Percentiles rank a stretch among this genome's conserved stretches.
phyloP scores from a whole-genome alignment of 768 basidiomycete genomes.

The Tylopilus plumbeoviolaceoides region DNA sequence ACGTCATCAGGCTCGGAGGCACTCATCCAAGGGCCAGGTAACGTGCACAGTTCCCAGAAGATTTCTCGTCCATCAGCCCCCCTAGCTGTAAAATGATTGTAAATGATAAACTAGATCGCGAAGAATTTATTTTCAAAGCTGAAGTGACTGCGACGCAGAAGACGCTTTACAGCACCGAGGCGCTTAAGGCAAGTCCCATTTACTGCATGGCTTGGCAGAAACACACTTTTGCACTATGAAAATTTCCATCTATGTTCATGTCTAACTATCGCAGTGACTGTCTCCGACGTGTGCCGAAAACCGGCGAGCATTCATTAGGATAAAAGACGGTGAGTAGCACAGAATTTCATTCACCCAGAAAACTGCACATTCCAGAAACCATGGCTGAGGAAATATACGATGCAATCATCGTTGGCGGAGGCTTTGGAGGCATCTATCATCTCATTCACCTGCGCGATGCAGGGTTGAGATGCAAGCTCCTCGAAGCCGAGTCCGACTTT shows the following conservation, averaged over 20 bases:
- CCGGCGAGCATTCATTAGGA: background rate
- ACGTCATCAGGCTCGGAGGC: no score
- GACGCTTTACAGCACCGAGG: background rate
- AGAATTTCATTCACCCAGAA: background rate
- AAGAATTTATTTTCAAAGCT: background rate
- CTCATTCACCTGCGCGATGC: constrained; percentile 7
- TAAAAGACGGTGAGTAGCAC: background rate
- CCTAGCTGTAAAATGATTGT: no score
- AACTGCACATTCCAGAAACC: background rate
- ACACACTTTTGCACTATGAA: background rate
- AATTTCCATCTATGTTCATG: background rate
- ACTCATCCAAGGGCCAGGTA: background rate
- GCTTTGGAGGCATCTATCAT: constrained; percentile 9
- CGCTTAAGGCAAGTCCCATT: background rate
- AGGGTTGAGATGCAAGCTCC: constrained; percentile 9
- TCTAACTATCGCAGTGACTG: background rate
- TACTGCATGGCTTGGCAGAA: background rate
- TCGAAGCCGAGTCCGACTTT: constrained; percentile 9
- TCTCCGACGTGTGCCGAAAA: background rate
- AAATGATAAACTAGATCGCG: background rate
- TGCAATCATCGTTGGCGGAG: background rate
- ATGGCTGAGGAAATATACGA: constrained; percentile 7
- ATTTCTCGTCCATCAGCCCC: background rate
- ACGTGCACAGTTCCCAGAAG: background rate
- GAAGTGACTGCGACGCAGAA: background rate